A percentile compares a stretch with the other conserved stretches of the same genome.
phyloP scores from a whole-genome alignment of 208 protist species.

The Acanthamoeba royreba region DNA sequence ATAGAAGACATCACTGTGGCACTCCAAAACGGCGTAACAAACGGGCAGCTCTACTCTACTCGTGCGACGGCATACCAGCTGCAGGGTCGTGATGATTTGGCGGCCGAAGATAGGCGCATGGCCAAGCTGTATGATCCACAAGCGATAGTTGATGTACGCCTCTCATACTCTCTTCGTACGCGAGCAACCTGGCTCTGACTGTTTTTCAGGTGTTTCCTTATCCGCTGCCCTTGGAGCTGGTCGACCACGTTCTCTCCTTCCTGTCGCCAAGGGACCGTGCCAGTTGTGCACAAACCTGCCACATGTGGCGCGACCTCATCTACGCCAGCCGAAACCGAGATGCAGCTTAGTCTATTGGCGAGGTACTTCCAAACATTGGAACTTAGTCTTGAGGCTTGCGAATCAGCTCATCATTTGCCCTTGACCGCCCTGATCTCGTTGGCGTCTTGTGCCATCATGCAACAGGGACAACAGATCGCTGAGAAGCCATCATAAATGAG shows the following conservation, averaged over 20 bases:
- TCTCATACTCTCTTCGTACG: not conserved
- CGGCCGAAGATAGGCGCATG: not conserved
- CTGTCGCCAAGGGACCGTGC: not conserved
- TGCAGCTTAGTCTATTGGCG: too few species aligned
- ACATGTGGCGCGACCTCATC: not conserved
- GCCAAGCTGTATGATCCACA: not conserved
- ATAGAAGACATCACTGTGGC: not conserved
- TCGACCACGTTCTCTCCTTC: not conserved
- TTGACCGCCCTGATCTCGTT: too few species aligned
- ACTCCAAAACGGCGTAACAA: not conserved
- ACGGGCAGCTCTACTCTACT: not conserved
- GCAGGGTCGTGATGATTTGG: not conserved
- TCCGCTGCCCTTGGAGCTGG: not conserved
- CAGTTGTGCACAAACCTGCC: not conserved
- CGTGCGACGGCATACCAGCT: not conserved
- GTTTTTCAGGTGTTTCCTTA: not conserved
- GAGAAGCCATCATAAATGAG: too few species aligned
- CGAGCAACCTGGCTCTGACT: not conserved
- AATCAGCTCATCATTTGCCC: too few species aligned
- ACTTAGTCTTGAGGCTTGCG: too few species aligned
- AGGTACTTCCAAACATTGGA: too few species aligned
- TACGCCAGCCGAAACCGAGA: too few species aligned
- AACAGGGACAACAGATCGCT: too few species aligned
- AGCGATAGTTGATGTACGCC: not conserved
- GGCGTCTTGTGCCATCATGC: too few species aligned